Evolutionary conservation across 805 yeast genomes (phyloP).

Genomic region (Pichia deserticola): DNA sequence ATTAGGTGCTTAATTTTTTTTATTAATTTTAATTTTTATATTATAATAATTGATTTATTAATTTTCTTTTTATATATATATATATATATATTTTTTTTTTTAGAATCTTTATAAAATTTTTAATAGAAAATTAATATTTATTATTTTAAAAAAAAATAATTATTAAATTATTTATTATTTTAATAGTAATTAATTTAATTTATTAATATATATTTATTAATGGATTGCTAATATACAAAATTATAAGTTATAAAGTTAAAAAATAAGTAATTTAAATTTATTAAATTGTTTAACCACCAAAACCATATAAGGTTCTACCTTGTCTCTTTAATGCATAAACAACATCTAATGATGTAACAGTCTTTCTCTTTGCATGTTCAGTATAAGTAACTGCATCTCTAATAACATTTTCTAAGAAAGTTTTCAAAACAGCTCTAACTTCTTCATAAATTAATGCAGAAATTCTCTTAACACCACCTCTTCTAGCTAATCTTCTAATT

Average conservation of each 20-base stretch:
- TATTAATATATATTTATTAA: not conserved
- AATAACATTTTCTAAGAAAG: constrained; percentile 94
- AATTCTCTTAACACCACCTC: constrained; percentile 99
- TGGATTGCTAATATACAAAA: constrained; percentile 8
- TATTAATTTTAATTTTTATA: not conserved
- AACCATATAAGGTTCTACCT: constrained; percentile 99
- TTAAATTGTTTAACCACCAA: constrained; percentile 78
- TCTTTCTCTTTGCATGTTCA: constrained; percentile 99
- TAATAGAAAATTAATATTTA: not conserved
- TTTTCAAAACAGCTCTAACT: constrained; percentile 93
- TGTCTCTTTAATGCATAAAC: constrained; percentile 99
- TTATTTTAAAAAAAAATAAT: too few relatives aligned
- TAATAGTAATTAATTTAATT: too few relatives aligned
- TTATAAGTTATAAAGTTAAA: not conserved
- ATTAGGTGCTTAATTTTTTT: constrained; percentile 12
- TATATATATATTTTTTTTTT: not conserved
- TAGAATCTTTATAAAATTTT: too few relatives aligned
- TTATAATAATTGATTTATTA: not conserved
- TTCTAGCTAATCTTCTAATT: constrained; percentile 99
- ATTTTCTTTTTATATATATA: not conserved
- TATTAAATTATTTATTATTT: not conserved
- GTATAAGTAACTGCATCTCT: constrained; percentile 99
- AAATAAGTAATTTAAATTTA: constrained; percentile 1
- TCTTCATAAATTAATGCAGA: constrained; percentile 98
- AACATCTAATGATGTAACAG: constrained; percentile 97